A percentile compares a stretch with the other conserved stretches of the same genome.
Evolutionary conservation across 768 basidiomycete species (phyloP).

Genomic region (Hericium rajendrae): DNA sequence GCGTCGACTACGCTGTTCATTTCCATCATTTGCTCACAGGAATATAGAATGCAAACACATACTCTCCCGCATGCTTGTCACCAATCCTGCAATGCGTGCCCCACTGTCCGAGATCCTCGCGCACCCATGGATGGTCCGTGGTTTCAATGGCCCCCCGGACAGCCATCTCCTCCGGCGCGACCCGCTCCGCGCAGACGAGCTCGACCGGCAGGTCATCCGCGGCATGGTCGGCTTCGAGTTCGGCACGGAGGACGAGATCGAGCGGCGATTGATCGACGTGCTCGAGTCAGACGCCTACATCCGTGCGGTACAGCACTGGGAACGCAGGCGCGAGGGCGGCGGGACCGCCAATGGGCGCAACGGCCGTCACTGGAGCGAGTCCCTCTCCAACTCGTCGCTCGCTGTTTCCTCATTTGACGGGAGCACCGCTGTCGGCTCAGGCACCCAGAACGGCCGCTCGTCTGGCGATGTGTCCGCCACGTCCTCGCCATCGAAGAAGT

Average conservation of each 20-base stretch:
- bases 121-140: conserved; percentile 92
- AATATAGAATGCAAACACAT: conserved; percentile 84
- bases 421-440: conserved; percentile 25
- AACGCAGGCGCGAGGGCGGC: conserved; percentile 45
- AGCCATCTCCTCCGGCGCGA: conserved; percentile 83
- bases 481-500: conserved; percentile 37
- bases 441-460: background rate
- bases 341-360: conserved; percentile 25
- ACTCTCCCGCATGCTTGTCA: conserved; percentile 92
- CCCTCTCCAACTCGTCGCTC: conserved; percentile 59
- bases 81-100: conserved; percentile 79
- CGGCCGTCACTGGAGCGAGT: conserved; percentile 41
- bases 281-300: conserved; percentile 73
- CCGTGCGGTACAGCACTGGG: conserved; percentile 69
- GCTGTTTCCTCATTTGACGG: conserved; percentile 47
- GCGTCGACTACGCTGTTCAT: conserved; percentile 20
- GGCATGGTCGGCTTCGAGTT: conserved; percentile 98
- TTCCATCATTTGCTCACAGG: conserved; percentile 8
- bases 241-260: conserved; percentile 80
- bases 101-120: conserved; percentile 73
- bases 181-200: conserved; percentile 79
- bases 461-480: conserved; percentile 4
- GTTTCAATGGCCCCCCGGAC: conserved; percentile 71
- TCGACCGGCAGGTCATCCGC: conserved; percentile 77
- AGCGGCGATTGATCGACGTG: conserved; percentile 57